Evolutionary conservation across 192 early-diverging fungal genomes (phyloP).

Genomic region (Coemansia sp.): DNA sequence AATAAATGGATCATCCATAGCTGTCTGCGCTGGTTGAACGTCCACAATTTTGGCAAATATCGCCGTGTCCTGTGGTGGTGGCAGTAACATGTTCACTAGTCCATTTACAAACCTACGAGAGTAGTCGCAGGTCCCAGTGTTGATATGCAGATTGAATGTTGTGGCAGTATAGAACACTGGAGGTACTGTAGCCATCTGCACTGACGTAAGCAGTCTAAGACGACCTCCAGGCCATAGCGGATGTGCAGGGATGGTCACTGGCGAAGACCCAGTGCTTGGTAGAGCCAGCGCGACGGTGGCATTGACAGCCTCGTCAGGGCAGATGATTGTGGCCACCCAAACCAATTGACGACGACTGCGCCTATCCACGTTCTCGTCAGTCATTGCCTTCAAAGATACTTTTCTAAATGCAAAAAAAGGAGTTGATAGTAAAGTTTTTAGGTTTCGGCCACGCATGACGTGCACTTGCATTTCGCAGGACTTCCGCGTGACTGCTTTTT

Average conservation of each 20-base stretch:
- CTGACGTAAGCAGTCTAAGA: constrained; percentile 27
- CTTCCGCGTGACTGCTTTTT: no score
- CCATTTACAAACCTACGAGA: constrained; percentile 39
- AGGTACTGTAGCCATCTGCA: constrained; percentile 25
- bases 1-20: constrained; percentile 20
- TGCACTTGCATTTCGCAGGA: no score
- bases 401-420: no score
- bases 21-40: constrained; percentile 3
- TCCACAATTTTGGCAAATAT: constrained; percentile 14
- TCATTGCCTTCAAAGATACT: no score
- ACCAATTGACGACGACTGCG: neutral
- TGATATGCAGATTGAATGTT: constrained; percentile 22
- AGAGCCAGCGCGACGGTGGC: constrained; percentile 17
- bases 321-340: constrained; percentile 21
- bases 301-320: constrained; percentile 10
- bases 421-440: no score
- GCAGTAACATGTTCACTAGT: constrained; percentile 10
- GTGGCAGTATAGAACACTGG: constrained; percentile 17
- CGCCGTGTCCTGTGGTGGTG: constrained; percentile 6
- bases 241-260: neutral
- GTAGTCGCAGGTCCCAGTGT: constrained; percentile 7
- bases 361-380: neutral
- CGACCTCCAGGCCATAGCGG: constrained; percentile 19
- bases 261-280: neutral
- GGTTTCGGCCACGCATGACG: no score